These are phyloP conservation scores for Aspergillus ochraceus DNA, from an alignment of 2,329 filamentous ascomycete genomes.

Conservation along the genomic window DNA sequence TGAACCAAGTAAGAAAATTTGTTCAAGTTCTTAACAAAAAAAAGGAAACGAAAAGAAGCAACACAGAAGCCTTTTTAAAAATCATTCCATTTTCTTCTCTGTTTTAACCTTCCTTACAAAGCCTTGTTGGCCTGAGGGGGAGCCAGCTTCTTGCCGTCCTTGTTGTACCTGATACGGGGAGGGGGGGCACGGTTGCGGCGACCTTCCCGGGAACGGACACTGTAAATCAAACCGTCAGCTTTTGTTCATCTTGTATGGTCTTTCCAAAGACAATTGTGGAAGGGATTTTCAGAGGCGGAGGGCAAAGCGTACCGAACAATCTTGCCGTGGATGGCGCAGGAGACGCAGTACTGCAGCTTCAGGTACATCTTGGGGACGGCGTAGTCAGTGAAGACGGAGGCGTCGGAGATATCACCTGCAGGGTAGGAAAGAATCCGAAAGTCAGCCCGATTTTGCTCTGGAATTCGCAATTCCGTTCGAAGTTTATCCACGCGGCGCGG, in stretches of 20 bases:
- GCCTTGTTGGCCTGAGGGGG: slow-evolving; percentile 76
- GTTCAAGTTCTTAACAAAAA: slow-evolving; percentile 33
- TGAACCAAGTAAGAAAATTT: slow-evolving; percentile 30
- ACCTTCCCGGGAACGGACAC: slow-evolving; percentile 94
- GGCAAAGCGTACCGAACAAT: slow-evolving; percentile 88
- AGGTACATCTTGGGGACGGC: slow-evolving; percentile 99
- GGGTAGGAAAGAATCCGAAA: slow-evolving; percentile 8
- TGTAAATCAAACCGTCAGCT: slow-evolving; percentile 43
- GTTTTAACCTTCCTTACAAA: slow-evolving; percentile 36
- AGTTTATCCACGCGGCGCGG: neutral
- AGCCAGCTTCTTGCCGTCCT: slow-evolving; percentile 99
- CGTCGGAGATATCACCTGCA: slow-evolving; percentile 99
- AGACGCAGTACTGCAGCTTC: slow-evolving; percentile 99
- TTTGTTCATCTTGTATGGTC: slow-evolving; percentile 1
- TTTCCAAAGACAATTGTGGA: neutral
- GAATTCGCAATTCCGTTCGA: neutral
- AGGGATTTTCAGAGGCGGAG: neutral
- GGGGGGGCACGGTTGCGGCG: slow-evolving; percentile 99
- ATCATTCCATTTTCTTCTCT: slow-evolving; percentile 37
- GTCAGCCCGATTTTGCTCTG: slow-evolving; percentile 15
- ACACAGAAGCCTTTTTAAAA: slow-evolving; percentile 34
- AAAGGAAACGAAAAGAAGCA: slow-evolving; percentile 36
- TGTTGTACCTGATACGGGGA: slow-evolving; percentile 98
- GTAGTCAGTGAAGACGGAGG: slow-evolving; percentile 99
- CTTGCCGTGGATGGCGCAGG: slow-evolving; percentile 99